phyloP scores from a whole-genome alignment of 768 basidiomycete genomes.

The Amyloporia xantha region DNA sequence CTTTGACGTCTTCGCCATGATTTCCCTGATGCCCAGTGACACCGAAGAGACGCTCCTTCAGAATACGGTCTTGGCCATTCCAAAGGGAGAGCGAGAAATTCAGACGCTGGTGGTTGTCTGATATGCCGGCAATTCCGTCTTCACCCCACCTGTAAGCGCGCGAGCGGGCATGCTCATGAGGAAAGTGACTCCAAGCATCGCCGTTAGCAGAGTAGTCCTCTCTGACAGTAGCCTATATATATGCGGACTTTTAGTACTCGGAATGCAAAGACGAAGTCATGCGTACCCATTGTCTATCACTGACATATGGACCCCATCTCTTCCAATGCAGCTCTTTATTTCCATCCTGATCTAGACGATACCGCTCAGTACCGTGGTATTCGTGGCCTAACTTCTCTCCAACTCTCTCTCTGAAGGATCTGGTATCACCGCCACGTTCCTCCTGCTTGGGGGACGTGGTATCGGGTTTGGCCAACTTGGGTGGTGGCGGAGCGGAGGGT shows the following conservation, averaged over 20 bases:
- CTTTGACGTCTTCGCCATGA: constrained; percentile 99
- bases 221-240: constrained; percentile 82
- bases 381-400: constrained; percentile 54
- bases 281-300: constrained; percentile 94
- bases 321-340: constrained; percentile 90
- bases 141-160: constrained; percentile 99
- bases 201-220: constrained; percentile 98
- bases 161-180: constrained; percentile 87
- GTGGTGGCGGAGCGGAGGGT: constrained; percentile 32
- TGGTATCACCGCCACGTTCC: constrained; percentile 8
- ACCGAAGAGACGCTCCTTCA: constrained; percentile 96
- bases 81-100: constrained; percentile 89
- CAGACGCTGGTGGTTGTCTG: constrained; percentile 92
- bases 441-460: constrained; percentile 12
- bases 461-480: constrained; percentile 30
- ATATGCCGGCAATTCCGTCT: constrained; percentile 95
- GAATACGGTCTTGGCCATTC: constrained; percentile 91
- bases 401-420: constrained; percentile 58
- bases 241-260: neutral
- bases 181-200: constrained; percentile 94
- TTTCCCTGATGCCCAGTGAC: constrained; percentile 97
- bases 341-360: constrained; percentile 80
- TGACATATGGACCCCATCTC: constrained; percentile 96
- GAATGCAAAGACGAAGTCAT: neutral
- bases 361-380: constrained; percentile 78